Evolutionary conservation across 2,329 filamentous ascomycete genomes (phyloP), one percentile per base, ranked within the genome.

Genomic region (Peltaster fructicola): DNA sequence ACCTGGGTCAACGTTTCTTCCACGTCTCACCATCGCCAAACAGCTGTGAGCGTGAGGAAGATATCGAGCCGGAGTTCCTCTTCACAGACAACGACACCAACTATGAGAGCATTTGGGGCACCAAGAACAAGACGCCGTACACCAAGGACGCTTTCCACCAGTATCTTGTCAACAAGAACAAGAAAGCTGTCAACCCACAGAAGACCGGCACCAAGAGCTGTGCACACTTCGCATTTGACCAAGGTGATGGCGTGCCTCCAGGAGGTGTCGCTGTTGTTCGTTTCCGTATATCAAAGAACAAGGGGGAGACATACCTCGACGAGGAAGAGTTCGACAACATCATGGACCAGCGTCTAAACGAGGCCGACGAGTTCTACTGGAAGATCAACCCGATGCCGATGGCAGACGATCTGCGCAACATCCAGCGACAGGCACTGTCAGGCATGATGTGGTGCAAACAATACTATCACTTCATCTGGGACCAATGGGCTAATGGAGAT

Each of bases 381-480:
- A 70, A 79, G 30, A 75, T 95, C 50, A 93, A 81, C 52, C 85
- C 85, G 3, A 62, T 93, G 18, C 85, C 84, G 3, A 91, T 93
- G 75, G 66, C 79, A 0, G 84, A 95, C 23, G 85, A 95, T 45
- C 63, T 93, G 30, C 74, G 84, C 38, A 93, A 90, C 51, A 88
- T 95, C 39, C 88, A 95, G 54, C 70, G 85, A 38, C 84, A 93
- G 50, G 88, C 85, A 4, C 77, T 93, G 37, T 73, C 84, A 1
- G 85, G 88, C 26, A 95, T 95, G 85, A 75, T 95, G 65, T 95
- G 85, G 85, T 90, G 77, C 34, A 95, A 95, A 52, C 85, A 95
- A 50, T 80, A 81, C 54, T 95, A 95, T 51, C 70, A 90, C 47
- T 93, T 95, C 51, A 71, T 95, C 41, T 93, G 82, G 81, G 84